Evolutionary conservation across 768 basidiomycete genomes (phyloP), one percentile per base, ranked within the genome.

Genomic region (Xerocomellus amylosporus): DNA sequence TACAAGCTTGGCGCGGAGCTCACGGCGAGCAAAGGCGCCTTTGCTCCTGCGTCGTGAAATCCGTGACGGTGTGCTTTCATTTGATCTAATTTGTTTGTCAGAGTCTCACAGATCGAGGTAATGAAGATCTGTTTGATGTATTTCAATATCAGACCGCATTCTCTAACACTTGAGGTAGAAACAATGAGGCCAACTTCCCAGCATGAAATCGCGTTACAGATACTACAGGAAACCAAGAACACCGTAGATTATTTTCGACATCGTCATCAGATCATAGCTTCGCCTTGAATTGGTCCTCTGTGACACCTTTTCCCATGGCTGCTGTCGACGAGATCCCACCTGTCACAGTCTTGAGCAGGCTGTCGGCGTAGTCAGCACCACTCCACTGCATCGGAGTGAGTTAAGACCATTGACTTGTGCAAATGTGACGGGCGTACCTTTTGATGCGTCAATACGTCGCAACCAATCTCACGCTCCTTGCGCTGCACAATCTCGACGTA

Each of bases 241-340:
- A 33, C 33, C 30, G 12, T 42, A 39, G 13, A 31, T 41, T 10
- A 17, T 12, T 6, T 33, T 24, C 14, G 19, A 45, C 38, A n/a
- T 17, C 31, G 5, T 44, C 26, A 8, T 43, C 42, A 38, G 19
- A 46, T 74, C 62, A 83, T 58, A 83, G 63, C 64, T 77, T 83
- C 33, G 74, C 45, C 56, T 62, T 65, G 74, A 96, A 97, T 71
- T 96, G 94, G 36, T 85, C 73, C 75, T 97, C 94, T 0, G 94
- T 97, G 30, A 96, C 93, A 52, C 96, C 96, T 62, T 86, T 85
- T 46, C 96, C 97, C 96, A 98, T 98, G n/a, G 97, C 96, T n/a
- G 95, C 83, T 10, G 96, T 98, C 45, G 93, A 94, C 36, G 93
- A 96, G 57, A 99, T 83, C 54, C 97, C 97, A 24, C 97, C 97